A percentile compares a stretch with the other conserved stretches of the same genome.
These are phyloP conservation scores for Capronia epimyces DNA, from an alignment of 2,329 filamentous ascomycete species.

Conservation along the genomic window DNA sequence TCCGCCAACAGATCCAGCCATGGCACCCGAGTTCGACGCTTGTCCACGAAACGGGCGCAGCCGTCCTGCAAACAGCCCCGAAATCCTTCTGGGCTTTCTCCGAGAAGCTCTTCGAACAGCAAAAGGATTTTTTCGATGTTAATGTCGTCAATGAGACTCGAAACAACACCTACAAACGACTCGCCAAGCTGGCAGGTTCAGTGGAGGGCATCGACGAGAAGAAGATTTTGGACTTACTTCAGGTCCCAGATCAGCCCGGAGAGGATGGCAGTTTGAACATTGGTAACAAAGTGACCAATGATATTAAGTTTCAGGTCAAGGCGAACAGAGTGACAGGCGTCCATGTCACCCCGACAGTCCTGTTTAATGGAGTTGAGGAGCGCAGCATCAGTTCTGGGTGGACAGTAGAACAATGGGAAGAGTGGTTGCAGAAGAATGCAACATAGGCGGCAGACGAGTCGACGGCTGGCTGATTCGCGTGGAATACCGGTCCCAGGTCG, in stretches of 20 bases:
- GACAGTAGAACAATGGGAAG: slow-evolving; percentile 73
- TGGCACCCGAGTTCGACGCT: slow-evolving; percentile 88
- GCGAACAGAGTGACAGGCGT: slow-evolving; percentile 67
- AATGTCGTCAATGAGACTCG: slow-evolving; percentile 76
- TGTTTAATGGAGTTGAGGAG: slow-evolving; percentile 78
- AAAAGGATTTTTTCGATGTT: slow-evolving; percentile 77
- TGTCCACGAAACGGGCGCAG: slow-evolving; percentile 67
- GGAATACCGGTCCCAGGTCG: background rate
- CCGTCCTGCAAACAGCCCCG: slow-evolving; percentile 66
- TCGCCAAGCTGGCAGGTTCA: slow-evolving; percentile 65
- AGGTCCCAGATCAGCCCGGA: slow-evolving; percentile 61
- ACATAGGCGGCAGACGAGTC: slow-evolving; percentile 35
- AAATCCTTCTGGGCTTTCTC: slow-evolving; percentile 76
- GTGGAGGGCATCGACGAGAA: slow-evolving; percentile 64
- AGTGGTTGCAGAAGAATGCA: slow-evolving; percentile 68
- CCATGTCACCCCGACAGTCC: slow-evolving; percentile 84
- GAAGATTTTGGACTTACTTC: slow-evolving; percentile 64
- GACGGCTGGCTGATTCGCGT: background rate
- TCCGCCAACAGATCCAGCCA: slow-evolving; percentile 87
- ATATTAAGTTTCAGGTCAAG: slow-evolving; percentile 79
- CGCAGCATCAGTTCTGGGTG: slow-evolving; percentile 73
- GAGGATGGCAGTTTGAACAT: slow-evolving; percentile 65
- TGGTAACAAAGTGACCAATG: slow-evolving; percentile 77
- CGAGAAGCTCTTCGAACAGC: slow-evolving; percentile 60
- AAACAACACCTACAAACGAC: slow-evolving; percentile 74